Evolutionary conservation across 169 alveolate genomes (phyloP), one percentile per base, ranked within the genome.

Genomic region (Plasmodium cynomolgi): DNA sequence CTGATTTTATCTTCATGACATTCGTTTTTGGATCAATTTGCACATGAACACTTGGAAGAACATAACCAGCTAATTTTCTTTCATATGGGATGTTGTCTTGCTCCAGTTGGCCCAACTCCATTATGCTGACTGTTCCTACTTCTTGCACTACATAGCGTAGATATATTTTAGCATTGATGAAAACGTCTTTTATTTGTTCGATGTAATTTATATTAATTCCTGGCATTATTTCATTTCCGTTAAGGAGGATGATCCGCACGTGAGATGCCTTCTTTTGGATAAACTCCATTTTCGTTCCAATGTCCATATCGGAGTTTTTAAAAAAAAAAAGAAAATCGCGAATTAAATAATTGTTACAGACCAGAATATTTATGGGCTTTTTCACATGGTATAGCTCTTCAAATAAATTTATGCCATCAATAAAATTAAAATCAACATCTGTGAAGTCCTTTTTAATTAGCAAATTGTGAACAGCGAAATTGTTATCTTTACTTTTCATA

Each of bases 151-250:
- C 77, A 90, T 90, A 90, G 34, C 94, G 44, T 39, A 80, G 81
- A 90, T 81, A 90, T 58, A 90, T 90, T 44, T 81, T 90, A 58
- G 94, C 94, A 80, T 90, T 90, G 23, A 71, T 29, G 34, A 90
- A 90, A 26, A 90, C 54, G 20, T 90, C 41, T 68, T 68, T 34
- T 80, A 90, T 62, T 81, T 90, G 82, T 13, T 90, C 94, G 11
- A 90, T 29, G 83, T 90, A 81, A 80, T 90, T 68, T 41, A 80
- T 71, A 20, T 90, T 56, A 68, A 90, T 68, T 29, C 94, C 94
- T 41, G 94, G 94, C 91, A 81, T 90, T 80, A 90, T 62, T 90
- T 90, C 94, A 71, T 90, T 90, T 26, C 94, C 94, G 73, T 81
- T 90, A 23, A 90, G 82, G 34, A 90, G 31, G 6, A 90, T 81